Conservation (phyloP, 2,329 filamentous ascomycete species). For the Elsinoe perseae region DNA sequence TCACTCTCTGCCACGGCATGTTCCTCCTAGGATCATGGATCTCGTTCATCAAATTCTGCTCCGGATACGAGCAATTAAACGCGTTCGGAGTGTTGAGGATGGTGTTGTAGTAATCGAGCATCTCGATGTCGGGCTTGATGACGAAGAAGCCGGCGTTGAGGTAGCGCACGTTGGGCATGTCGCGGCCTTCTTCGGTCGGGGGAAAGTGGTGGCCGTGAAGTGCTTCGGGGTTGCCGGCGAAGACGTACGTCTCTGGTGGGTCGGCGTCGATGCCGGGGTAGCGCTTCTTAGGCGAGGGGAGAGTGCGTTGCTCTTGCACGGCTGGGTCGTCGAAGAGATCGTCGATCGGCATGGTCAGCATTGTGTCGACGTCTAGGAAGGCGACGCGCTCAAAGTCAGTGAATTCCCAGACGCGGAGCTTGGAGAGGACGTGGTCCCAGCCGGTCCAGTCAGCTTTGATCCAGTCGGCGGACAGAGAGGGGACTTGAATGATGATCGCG, state of each 20-base stretch:
- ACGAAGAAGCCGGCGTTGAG: slow-evolving; percentile 33
- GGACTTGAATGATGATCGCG: slow-evolving; percentile 24
- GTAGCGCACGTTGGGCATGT: slow-evolving; percentile 24
- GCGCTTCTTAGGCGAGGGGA: neutral
- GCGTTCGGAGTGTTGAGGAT: slow-evolving; percentile 24
- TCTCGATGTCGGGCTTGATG: slow-evolving; percentile 24
- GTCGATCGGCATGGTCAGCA: slow-evolving; percentile 27
- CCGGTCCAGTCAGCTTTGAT: slow-evolving; percentile 24
- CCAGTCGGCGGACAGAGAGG: slow-evolving; percentile 29
- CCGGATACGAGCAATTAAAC: slow-evolving; percentile 30
- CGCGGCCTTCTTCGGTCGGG: slow-evolving; percentile 24
- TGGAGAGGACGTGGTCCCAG: slow-evolving; percentile 34
- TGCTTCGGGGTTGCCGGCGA: slow-evolving; percentile 28
- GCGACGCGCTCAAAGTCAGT: slow-evolving; percentile 32
- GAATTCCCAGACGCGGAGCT: slow-evolving; percentile 34
- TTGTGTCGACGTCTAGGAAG: slow-evolving; percentile 31
- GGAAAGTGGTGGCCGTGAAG: slow-evolving; percentile 28
- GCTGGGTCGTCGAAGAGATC: slow-evolving; percentile 31
- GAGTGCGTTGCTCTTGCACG: slow-evolving; percentile 22
- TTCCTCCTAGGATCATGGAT: slow-evolving; percentile 32
- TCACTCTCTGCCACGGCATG: slow-evolving; percentile 36
- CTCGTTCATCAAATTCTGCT: slow-evolving; percentile 33
- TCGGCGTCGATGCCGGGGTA: neutral
- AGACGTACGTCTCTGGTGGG: slow-evolving; percentile 24
- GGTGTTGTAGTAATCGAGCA: slow-evolving; percentile 29